Base-by-base conservation (phyloP, 1,139 yeast species). In the Hansenula sp. region DNA sequence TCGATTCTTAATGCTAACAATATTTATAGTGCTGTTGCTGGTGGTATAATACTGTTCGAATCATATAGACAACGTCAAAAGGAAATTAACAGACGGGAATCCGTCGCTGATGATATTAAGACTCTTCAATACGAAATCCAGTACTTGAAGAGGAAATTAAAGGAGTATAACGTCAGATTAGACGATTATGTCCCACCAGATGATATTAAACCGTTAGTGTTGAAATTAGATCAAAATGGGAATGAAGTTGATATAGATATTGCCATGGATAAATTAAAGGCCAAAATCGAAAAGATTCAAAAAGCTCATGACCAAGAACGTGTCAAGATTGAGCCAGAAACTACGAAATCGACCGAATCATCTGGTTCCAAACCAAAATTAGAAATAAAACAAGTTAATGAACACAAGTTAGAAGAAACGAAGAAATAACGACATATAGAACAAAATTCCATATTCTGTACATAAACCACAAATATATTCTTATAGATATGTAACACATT, bases 31-130 rank as follows among this genome's bases (percentile, higher is more conserved):
- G 36, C 93, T 77, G 94, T 88, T 21, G 96, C 95, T 3, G 95
- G 95, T 6, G 75, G 84, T 1, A 70, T 86, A 43, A 82, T 89
- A n/a, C 60, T 88, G 24, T 87, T 76, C 60, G 96, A 89, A 59
- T 75, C 87, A 39, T 72, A 76, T 54, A 72, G 93, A 51, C 79
- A 88, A 41, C 70, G 89, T 33, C 76, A 77, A 55, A 84, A 85
- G 66, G 88, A 83, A 49, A 61, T 67, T 42, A 71, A 70, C 36
- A 75, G 89, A 48, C 72, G 84, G 47, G 89, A 81, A 48, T 72
- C 76, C 1, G 73, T 85, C 16, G 79, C 79, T 13, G 90, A 82
- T 57, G 94, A 86, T 59, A 82, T 87, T 41, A 63, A 74, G 38
- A 73, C 80, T 2, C 65, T 87, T 24, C 94, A 86, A 60, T 80